Conservation (phyloP, 345 rosid species). For the Carallia pectinifolia region DNA sequence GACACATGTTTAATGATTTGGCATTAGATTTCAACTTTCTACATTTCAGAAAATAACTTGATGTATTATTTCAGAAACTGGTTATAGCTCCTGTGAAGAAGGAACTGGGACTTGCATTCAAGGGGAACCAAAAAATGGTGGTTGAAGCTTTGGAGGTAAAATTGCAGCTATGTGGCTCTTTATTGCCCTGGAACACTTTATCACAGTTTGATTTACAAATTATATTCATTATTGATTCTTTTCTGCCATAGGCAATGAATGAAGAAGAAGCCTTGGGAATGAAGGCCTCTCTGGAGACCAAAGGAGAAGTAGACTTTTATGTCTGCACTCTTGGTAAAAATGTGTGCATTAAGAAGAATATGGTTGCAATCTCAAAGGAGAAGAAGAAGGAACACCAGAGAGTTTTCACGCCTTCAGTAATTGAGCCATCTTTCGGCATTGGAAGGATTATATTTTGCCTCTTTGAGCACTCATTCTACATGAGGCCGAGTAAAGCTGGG, state of each 20-base stretch:
- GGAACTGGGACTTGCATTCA: constrained; percentile 86
- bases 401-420: constrained; percentile 86
- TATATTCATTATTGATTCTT: background rate
- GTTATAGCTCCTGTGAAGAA: constrained; percentile 72
- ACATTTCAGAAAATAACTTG: background rate
- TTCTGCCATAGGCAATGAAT: constrained; percentile 59
- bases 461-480: constrained; percentile 83
- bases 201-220: background rate
- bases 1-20: no score
- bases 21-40: background rate
- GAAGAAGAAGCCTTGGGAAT: constrained; percentile 88
- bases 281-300: constrained; percentile 71
- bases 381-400: constrained; percentile 85
- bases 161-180: background rate
- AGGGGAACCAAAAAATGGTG: constrained; percentile 74
- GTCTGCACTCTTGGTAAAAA: constrained; percentile 71
- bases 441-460: constrained; percentile 94
- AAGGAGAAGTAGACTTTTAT: constrained; percentile 78
- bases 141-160: constrained; percentile 79
- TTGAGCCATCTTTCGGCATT: constrained; percentile 93
- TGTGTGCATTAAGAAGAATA: constrained; percentile 63
- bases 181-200: background rate
- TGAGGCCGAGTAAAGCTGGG: constrained; percentile 82
- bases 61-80: constrained; percentile 55
- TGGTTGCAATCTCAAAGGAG: constrained; percentile 90